Evolutionary conservation across 1,139 yeast species (phyloP).

Genomic region (Ogataea hybrid): DNA sequence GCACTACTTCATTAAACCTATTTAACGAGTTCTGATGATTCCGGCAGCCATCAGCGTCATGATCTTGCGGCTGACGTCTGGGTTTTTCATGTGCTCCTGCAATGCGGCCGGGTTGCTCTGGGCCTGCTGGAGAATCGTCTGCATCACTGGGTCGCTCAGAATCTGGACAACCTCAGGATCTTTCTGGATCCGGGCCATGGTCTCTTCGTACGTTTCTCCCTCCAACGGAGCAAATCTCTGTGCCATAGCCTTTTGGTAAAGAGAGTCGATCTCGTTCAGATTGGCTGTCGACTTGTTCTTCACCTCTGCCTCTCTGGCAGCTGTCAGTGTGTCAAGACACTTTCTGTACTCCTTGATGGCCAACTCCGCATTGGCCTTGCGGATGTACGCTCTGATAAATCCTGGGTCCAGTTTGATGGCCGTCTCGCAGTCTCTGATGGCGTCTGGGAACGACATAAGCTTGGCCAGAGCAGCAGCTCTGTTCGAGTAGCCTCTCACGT

Average conservation of each 20-base stretch:
- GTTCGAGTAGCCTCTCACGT: slow-evolving; percentile 95
- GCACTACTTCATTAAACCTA: slow-evolving; percentile 9
- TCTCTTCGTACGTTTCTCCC: slow-evolving; percentile 94
- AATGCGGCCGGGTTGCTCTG: slow-evolving; percentile 95
- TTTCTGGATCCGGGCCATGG: slow-evolving; percentile 83
- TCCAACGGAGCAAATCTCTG: slow-evolving; percentile 77
- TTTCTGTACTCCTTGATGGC: slow-evolving; percentile 85
- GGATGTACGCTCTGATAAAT: slow-evolving; percentile 91
- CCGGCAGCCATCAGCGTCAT: slow-evolving; percentile 95
- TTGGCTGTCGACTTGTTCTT: slow-evolving; percentile 39
- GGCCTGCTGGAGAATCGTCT: slow-evolving; percentile 91
- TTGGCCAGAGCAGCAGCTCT: slow-evolving; percentile 97
- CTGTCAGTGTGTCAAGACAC: slow-evolving; percentile 78
- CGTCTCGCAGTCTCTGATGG: slow-evolving; percentile 83
- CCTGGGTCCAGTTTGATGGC: slow-evolving; percentile 88
- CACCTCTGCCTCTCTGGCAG: slow-evolving; percentile 72
- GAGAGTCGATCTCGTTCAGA: slow-evolving; percentile 75
- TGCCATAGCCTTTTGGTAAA: slow-evolving; percentile 71
- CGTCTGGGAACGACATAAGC: slow-evolving; percentile 96
- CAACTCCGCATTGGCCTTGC: slow-evolving; percentile 94
- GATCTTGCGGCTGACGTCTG: slow-evolving; percentile 86
- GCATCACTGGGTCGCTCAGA: slow-evolving; percentile 96
- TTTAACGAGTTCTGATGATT: slow-evolving; percentile 85
- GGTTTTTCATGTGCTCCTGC: slow-evolving; percentile 97
- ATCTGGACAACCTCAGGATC: slow-evolving; percentile 94